phyloP scores from a whole-genome alignment of 2,329 filamentous ascomycete genomes.

The Trichocomaceae sp. region DNA sequence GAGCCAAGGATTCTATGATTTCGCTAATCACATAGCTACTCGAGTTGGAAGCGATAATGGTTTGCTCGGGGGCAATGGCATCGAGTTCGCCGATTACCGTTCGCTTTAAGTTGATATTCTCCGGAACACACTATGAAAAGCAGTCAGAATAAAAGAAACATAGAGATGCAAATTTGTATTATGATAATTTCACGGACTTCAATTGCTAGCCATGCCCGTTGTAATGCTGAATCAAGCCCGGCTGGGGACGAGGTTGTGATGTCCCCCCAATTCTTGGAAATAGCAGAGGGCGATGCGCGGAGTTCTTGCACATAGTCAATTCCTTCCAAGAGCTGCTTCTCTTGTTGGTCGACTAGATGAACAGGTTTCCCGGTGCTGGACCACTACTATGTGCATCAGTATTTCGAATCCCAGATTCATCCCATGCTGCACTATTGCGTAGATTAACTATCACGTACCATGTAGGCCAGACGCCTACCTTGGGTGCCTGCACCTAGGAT shows the following conservation, averaged over 20 bases:
- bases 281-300: conserved; percentile 13
- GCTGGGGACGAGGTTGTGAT: conserved; percentile 17
- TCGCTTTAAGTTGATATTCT: conserved; percentile 38
- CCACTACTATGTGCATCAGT: conserved; percentile 21
- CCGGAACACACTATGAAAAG: conserved; percentile 37
- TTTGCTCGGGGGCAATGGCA: conserved; percentile 26
- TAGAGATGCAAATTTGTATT: too few relatives aligned
- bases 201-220: conserved; percentile 31
- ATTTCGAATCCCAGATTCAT: neutral
- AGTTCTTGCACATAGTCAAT: conserved; percentile 24
- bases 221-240: conserved; percentile 18
- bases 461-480: conserved; percentile 31
- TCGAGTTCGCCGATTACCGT: conserved; percentile 37
- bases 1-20: conserved; percentile 33
- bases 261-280: conserved; percentile 19
- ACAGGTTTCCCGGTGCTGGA: conserved; percentile 28
- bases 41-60: conserved; percentile 44
- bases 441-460: too few relatives aligned
- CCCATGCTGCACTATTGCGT: neutral
- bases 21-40: conserved; percentile 42
- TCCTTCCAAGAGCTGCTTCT: conserved; percentile 24
- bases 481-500: conserved; percentile 31
- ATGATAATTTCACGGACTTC: conserved; percentile 25
- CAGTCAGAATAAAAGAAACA: neutral
- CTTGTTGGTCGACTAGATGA: conserved; percentile 25